These are phyloP conservation scores for Microcera coccophila DNA, from an alignment of 2,329 filamentous ascomycete species.

Conservation along the genomic window DNA sequence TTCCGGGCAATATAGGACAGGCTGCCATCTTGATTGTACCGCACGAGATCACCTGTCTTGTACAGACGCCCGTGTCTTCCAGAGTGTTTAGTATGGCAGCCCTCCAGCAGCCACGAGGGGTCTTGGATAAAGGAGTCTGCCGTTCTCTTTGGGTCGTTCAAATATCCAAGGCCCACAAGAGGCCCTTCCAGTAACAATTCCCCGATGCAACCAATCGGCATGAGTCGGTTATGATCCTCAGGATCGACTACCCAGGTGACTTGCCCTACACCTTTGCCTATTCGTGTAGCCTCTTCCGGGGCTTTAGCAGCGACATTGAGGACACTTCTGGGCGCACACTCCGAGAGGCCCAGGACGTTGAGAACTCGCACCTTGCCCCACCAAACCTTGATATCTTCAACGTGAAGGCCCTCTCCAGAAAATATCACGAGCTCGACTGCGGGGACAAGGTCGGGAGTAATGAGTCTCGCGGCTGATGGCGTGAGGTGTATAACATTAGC, in stretches of 20 bases:
- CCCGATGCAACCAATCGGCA: constrained; percentile 4
- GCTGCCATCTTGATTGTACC: constrained; percentile 31
- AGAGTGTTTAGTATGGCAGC: neutral
- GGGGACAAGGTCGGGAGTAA: neutral
- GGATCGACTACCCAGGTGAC: constrained; percentile 4
- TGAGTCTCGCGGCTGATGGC: neutral
- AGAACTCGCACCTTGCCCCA: neutral
- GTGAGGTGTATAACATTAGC: neutral
- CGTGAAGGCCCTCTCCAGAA: neutral
- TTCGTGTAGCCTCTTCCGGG: neutral
- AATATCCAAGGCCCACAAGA: constrained; percentile 46
- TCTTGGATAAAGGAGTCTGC: constrained; percentile 11
- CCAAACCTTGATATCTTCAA: constrained; percentile 2
- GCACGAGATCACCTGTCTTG: constrained; percentile 19
- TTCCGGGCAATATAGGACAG: constrained; percentile 45
- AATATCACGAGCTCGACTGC: neutral
- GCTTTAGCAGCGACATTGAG: neutral
- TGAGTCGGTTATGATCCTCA: constrained; percentile 1
- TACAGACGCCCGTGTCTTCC: neutral
- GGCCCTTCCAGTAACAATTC: constrained; percentile 37
- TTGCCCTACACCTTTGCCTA: constrained; percentile 1
- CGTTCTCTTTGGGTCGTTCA: constrained; percentile 30
- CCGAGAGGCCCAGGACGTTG: constrained; percentile 2
- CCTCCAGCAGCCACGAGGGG: neutral
- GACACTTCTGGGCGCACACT: constrained; percentile 1